These are phyloP conservation scores for Tulasnella sp. DNA, from an alignment of 768 basidiomycete genomes.

Conservation along the genomic window DNA sequence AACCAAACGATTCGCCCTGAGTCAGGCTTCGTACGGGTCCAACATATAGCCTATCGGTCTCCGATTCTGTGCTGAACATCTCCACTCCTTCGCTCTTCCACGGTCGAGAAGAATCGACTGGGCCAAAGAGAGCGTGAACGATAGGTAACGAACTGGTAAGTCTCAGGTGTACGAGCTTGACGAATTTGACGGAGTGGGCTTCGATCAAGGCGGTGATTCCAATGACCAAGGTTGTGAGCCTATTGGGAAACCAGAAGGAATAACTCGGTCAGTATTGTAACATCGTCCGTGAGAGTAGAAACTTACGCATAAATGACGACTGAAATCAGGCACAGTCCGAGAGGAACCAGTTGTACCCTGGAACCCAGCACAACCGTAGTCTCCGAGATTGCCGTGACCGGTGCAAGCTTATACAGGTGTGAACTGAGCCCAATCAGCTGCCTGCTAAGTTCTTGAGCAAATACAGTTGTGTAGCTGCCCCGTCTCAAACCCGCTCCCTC, in stretches of 20 bases:
- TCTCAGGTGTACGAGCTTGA: neutral
- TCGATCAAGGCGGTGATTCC: neutral
- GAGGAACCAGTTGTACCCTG: slow-evolving; percentile 2
- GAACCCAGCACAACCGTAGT: neutral
- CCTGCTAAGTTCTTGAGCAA: slow-evolving; percentile 17
- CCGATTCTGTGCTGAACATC: slow-evolving; percentile 15
- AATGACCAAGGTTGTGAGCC: neutral
- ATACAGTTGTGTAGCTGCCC: neutral
- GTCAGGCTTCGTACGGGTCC: neutral
- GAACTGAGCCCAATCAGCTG: neutral
- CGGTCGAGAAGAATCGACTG: neutral
- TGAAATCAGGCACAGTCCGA: neutral
- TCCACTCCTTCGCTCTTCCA: slow-evolving; percentile 5
- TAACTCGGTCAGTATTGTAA: neutral
- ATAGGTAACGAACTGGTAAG: slow-evolving; percentile 3
- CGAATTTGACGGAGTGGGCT: slow-evolving; percentile 13
- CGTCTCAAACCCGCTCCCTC: neutral
- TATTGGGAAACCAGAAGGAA: neutral
- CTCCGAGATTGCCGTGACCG: neutral
- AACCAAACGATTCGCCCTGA: neutral
- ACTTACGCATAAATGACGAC: neutral
- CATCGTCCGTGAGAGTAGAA: neutral
- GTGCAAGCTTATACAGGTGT: neutral
- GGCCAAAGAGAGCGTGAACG: slow-evolving; percentile 12
- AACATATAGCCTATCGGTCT: neutral